Evolutionary conservation across 768 basidiomycete species (phyloP), one percentile per base, ranked within the genome.

Genomic region (Rhodotorula babjevae): DNA sequence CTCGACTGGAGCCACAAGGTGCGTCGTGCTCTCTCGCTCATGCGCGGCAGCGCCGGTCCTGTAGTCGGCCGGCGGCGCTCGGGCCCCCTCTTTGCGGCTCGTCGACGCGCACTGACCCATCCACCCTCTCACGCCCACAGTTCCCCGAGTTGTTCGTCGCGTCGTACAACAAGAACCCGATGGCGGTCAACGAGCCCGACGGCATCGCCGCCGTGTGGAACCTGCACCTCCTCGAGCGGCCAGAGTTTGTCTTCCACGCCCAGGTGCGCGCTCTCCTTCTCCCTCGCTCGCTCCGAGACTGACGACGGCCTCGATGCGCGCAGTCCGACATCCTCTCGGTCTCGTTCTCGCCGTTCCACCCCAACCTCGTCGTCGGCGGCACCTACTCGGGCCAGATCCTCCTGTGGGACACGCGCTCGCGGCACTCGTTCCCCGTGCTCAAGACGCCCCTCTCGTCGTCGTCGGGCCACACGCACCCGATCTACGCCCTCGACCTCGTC

Each of bases 381-480:
- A 97, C 96, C n/a, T 98, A 98, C 80, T 97, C 96, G 42, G 96
- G 96, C 27, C 96, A 98, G 82, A 94, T 99, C 72, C 83, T 99
- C 40, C 86, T 98, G 0, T 99, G 96, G 96, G 96, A 99, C 79
- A 98, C 94, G 15, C 88, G 96, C 60, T 92, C 94, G 3, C 75
- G 76, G 3, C 95, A 95, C 80, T 93, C 96, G 80, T 84, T 97
- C 3, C 96, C 96, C 0, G 93, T 98, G 6, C 84, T 97, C 61
- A 99, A 98, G 83, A 96, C 96, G 11, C 96, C 96, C 0, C 82
- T 98, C 53, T 96, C 94, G 25, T 92, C 94, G 3, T 92, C 94
- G 3, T 88, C 92, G 42, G 96, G 96, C 0, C 96, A 99, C 80
- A 98, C 96, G 8, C 95, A 99, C 82, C 96, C 96, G 1, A 92